Conservation (phyloP, 495 filamentous ascomycete species). For the Penicillium simplicissimum region DNA sequence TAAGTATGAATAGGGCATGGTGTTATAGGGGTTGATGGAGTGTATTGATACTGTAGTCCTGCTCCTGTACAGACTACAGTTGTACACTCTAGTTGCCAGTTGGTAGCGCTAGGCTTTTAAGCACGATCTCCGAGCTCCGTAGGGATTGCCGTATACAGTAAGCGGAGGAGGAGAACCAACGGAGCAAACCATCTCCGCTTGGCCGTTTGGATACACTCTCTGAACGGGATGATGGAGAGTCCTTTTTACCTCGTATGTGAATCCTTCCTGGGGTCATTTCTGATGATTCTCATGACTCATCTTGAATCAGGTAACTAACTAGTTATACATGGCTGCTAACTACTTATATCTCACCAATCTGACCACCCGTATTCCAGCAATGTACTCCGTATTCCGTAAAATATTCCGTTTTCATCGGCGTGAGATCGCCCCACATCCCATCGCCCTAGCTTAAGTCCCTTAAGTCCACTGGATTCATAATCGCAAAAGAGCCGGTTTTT, state of each 20-base stretch:
- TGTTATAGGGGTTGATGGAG: neutral
- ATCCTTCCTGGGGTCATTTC: no score
- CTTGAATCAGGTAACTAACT: no score
- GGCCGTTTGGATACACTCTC: no score
- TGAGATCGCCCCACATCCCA: conserved; percentile 4
- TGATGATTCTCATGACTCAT: no score
- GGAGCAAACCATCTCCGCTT: neutral
- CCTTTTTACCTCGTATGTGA: no score
- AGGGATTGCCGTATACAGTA: neutral
- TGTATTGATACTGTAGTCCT: neutral
- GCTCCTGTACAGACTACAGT: no score
- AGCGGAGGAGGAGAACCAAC: neutral
- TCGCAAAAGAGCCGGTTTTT: neutral
- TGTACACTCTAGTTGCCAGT: no score
- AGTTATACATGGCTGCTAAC: no score
- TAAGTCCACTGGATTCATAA: conserved; percentile 5
- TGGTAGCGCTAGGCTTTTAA: neutral
- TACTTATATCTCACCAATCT: no score
- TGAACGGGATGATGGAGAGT: neutral
- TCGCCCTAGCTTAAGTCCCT: conserved; percentile 6
- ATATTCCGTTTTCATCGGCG: conserved; percentile 14
- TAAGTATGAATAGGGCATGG: neutral
- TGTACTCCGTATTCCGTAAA: neutral
- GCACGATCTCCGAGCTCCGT: neutral
- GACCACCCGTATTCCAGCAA: neutral